phyloP scores from a whole-genome alignment of 768 basidiomycete species.

The Tremella yokohamensis region DNA sequence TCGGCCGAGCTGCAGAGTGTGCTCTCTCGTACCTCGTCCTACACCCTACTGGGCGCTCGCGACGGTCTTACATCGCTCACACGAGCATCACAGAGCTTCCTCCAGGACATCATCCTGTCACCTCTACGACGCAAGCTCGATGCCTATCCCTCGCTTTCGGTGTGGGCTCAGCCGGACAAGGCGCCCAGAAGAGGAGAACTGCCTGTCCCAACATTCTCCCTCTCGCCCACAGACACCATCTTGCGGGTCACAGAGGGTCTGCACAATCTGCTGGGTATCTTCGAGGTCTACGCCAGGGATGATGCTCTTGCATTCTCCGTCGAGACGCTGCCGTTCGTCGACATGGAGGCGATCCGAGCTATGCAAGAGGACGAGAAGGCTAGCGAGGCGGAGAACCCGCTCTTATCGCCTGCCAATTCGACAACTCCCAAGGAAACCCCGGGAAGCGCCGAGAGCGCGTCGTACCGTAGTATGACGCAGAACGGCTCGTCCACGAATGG shows the following conservation, averaged over 20 bases:
- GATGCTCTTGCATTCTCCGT: constrained; percentile 74
- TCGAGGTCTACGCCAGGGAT: constrained; percentile 90
- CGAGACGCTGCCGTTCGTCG: constrained; percentile 70
- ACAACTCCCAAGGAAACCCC: background rate
- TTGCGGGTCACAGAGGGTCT: constrained; percentile 90
- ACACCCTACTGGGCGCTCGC: constrained; percentile 6
- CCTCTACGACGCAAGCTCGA: constrained; percentile 72
- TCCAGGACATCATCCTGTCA: constrained; percentile 78
- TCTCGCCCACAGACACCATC: constrained; percentile 82
- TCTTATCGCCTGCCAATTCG: constrained; percentile 53
- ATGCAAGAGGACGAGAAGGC: constrained; percentile 5
- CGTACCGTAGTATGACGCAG: background rate
- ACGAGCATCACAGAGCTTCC: constrained; percentile 66
- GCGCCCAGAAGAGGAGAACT: constrained; percentile 56
- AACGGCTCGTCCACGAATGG: constrained; percentile 18
- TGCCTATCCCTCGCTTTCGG: constrained; percentile 64
- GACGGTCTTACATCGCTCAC: constrained; percentile 54
- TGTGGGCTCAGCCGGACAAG: constrained; percentile 64
- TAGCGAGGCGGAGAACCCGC: constrained; percentile 43
- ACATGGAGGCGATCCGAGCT: constrained; percentile 53
- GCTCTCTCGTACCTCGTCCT: constrained; percentile 19
- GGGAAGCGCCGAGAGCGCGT: background rate
- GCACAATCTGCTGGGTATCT: constrained; percentile 83
- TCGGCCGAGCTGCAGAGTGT: constrained; percentile 65
- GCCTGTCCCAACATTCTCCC: constrained; percentile 82